Evolutionary conservation across 2,329 filamentous ascomycete species (phyloP), one percentile per base, ranked within the genome.

Genomic region (Acarospora socialis): DNA sequence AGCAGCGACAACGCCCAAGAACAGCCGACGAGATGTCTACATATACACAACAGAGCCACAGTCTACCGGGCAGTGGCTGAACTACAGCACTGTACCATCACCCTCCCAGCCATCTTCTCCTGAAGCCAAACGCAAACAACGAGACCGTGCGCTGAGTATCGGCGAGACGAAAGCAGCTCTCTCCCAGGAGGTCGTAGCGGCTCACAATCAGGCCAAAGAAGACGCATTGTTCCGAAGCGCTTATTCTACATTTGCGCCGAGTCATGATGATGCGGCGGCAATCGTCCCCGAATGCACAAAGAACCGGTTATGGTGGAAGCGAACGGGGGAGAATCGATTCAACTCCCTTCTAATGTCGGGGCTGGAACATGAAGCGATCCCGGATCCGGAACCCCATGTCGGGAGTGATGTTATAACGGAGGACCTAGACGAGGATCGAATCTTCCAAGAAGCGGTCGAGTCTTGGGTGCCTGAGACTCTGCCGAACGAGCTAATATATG

Each of bases 241-340:
- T 13, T 65, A 61, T 39, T 63, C 61, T 3, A 63, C 60, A 7
- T 65, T 65, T 49, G 61, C 60, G 3, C 61, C 61, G 6, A 53
- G 52, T 15, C 56, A 53, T 34, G 61, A 65, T 38, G 63, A 60
- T 38, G 54, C 57, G 5, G 52, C 49, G 1, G 51, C 60, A 9
- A 43, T 63, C 25, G 39, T 63, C n/a, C 51, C 59, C 21, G 45
- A 47, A n/a, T 49, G 57, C 37, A 48, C 53, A 4, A 60, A 60
- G 30, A 50, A 56, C 29, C 43, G 56, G 32, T 43, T 57, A n/a
- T 65, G 60, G 60, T 65, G 60, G 60, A 50, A 48, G 17, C 54
- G 56, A 39, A 46, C 50, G 30, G 61, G 61, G 4, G 45, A 49
- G 27, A 50, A 47, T 30, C 54, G 53, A 22, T 45, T 63, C 24